Base-by-base conservation (phyloP, 176 grass and related monocot species). In the Dactylis glomerata region DNA sequence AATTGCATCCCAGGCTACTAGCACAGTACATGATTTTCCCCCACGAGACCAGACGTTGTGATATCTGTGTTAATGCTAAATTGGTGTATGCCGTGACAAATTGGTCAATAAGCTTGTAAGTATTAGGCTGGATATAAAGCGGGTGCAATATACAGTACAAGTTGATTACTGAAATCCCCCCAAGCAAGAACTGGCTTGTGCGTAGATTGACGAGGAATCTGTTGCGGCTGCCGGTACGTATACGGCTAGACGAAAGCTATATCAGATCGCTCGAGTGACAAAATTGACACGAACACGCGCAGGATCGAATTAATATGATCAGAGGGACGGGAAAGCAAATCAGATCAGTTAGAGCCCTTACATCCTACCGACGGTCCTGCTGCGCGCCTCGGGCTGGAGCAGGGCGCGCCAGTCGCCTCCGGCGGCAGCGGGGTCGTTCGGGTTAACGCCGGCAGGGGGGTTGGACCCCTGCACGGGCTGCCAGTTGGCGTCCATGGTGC, bases 381-480 rank as follows among this genome's bases (percentile, higher is more conserved):
- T 16, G 68, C 68, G 68, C 1, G 38, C 23, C 40, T 71, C 38
- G 6, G 68, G 11, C 11, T 71, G 38, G 13, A 71, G 38, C 20
- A 44, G 38, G n/a, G 38, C 5, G 12, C 38, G 38, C 68, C 68
- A 71, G 23, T 71, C 68, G 6, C 6, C 68, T 44, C 22, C n/a
- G 37, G 22, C 40, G 37, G 6, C 84, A 28, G 23, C 79, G 33
- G 70, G 24, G 37, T 67, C 50, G 78, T 41, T 64, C 17, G 91
- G 76, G 46, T 71, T 87, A 8, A 54, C 73, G 30, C 1, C 68
- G 10, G 20, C 10, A 2, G 61, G 1, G 6, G 61, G 89, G 32
- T 76, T 66, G 28, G 81, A 9, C 0, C 88, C 88, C 78, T 86
- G 88, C 31, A 42, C 82, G 72, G 88, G 46, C 56, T 82, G 81